Conservation (phyloP, 225 moss, liverwort and hornwort genomes). For the Ulota crispa region DNA sequence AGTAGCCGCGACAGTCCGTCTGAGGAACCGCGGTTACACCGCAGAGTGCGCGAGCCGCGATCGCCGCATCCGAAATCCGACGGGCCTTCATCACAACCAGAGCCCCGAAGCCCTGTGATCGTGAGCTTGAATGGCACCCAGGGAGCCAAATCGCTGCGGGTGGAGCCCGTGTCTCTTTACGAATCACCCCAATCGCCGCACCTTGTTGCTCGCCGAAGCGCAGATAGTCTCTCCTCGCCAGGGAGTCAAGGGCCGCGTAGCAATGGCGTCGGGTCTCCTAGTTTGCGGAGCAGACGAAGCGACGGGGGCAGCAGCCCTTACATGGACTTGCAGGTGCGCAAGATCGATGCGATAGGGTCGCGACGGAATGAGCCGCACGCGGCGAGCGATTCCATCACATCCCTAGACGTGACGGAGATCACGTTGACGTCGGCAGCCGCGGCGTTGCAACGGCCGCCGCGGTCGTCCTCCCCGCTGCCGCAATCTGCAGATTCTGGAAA, state of each 20-base stretch:
- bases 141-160: conserved; percentile 8
- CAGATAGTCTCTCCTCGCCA: not conserved
- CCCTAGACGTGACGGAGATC: conserved; percentile 18
- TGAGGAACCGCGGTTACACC: conserved; percentile 3
- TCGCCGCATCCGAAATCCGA: conserved; percentile 30
- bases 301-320: conserved; percentile 9
- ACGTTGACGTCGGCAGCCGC: conserved; percentile 41
- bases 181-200: conserved; percentile 15
- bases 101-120: conserved; percentile 35
- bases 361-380: not conserved
- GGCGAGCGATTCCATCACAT: conserved; percentile 17
- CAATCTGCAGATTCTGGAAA: conserved; percentile 26
- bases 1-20: conserved; percentile 18
- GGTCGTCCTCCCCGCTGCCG: conserved; percentile 17
- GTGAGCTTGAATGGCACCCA: conserved; percentile 14
- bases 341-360: not conserved
- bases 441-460: conserved; percentile 19
- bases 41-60: conserved; percentile 6
- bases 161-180: not conserved
- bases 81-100: conserved; percentile 8
- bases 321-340: conserved; percentile 14
- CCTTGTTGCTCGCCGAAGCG: conserved; percentile 13
- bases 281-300: conserved; percentile 8
- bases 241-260: not conserved
- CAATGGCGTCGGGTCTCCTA: conserved; percentile 1